These are phyloP conservation scores for Noccaea bulbosa DNA, from an alignment of 345 rosid genomes.

Conservation along the genomic window DNA sequence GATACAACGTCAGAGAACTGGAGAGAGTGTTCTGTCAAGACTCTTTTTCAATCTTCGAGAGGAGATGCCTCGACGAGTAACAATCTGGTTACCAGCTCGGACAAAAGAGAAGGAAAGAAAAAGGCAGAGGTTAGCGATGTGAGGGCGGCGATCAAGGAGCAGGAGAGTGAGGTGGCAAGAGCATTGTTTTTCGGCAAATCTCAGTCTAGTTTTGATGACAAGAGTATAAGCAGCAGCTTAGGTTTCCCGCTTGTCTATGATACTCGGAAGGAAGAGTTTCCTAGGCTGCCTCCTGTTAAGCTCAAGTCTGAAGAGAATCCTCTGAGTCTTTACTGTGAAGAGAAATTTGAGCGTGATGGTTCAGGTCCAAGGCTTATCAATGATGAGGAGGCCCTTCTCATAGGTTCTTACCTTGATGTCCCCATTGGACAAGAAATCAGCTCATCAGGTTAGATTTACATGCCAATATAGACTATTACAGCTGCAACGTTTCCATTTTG, in stretches of 20 bases:
- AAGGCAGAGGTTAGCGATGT: constrained; percentile 56
- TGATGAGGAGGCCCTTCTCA: constrained; percentile 68
- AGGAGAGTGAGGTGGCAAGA: constrained; percentile 92
- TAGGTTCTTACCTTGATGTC: constrained; percentile 92
- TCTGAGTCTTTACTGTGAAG: constrained; percentile 78
- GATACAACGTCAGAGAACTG: constrained; percentile 58
- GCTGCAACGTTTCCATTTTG: constrained; percentile 12
- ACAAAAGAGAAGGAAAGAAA: constrained; percentile 73
- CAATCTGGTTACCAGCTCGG: constrained; percentile 45
- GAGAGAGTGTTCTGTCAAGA: constrained; percentile 77
- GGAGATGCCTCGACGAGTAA: constrained; percentile 61
- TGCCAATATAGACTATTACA: neutral
- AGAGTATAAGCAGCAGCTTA: constrained; percentile 47
- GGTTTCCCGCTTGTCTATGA: constrained; percentile 63
- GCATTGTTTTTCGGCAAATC: constrained; percentile 72
- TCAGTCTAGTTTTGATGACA: constrained; percentile 57
- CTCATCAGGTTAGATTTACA: constrained; percentile 72
- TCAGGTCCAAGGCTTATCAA: constrained; percentile 56
- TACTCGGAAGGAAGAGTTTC: constrained; percentile 78
- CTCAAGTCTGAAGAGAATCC: constrained; percentile 91
- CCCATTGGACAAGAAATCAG: constrained; percentile 91
- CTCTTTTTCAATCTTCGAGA: constrained; percentile 67
- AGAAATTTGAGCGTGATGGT: constrained; percentile 77
- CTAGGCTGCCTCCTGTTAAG: constrained; percentile 95
- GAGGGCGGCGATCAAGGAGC: constrained; percentile 73